phyloP scores from a whole-genome alignment of 306 rosid genomes.

The Quillaja saponaria region DNA sequence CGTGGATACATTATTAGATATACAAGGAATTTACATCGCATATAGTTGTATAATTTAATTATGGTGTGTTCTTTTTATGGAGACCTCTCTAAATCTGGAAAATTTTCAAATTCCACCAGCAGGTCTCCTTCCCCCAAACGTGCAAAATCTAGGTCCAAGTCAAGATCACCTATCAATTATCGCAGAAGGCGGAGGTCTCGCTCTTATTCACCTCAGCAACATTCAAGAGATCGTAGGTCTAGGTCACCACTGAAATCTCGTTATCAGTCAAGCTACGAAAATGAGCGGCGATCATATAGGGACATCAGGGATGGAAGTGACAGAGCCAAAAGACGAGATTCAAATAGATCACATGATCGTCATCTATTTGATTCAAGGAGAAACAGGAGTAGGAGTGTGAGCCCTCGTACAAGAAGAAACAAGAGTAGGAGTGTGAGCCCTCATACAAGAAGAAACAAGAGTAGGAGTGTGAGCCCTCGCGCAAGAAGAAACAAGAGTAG shows the following conservation, averaged over 20 bases:
- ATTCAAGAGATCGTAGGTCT: slow-evolving; percentile 62
- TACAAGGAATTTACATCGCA: no score
- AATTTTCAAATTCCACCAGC: slow-evolving; percentile 24
- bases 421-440: no score
- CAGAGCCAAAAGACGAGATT: slow-evolving; percentile 69
- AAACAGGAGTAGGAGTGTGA: slow-evolving; percentile 48
- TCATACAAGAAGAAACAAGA: no score
- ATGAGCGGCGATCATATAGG: slow-evolving; percentile 60
- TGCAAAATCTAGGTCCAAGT: slow-evolving; percentile 68
- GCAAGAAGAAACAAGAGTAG: slow-evolving; percentile 69
- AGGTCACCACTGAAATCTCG: slow-evolving; percentile 79
- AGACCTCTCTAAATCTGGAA: slow-evolving; percentile 22
- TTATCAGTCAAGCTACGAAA: slow-evolving; percentile 52
- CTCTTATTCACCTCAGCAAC: slow-evolving; percentile 80
- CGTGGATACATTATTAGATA: no score
- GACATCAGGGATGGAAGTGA: slow-evolving; percentile 65
- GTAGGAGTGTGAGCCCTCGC: slow-evolving; percentile 37
- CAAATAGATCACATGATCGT: slow-evolving; percentile 58
- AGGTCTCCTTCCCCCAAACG: slow-evolving; percentile 78
- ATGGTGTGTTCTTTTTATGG: background rate
- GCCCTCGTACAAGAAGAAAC: slow-evolving; percentile 3
- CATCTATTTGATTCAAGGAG: slow-evolving; percentile 52
- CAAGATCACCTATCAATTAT: slow-evolving; percentile 78
- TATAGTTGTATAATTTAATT: background rate
- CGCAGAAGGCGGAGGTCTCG: slow-evolving; percentile 76